Base-by-base conservation (phyloP, 2,329 filamentous ascomycete genomes). In the Aspergillus floridensis region DNA sequence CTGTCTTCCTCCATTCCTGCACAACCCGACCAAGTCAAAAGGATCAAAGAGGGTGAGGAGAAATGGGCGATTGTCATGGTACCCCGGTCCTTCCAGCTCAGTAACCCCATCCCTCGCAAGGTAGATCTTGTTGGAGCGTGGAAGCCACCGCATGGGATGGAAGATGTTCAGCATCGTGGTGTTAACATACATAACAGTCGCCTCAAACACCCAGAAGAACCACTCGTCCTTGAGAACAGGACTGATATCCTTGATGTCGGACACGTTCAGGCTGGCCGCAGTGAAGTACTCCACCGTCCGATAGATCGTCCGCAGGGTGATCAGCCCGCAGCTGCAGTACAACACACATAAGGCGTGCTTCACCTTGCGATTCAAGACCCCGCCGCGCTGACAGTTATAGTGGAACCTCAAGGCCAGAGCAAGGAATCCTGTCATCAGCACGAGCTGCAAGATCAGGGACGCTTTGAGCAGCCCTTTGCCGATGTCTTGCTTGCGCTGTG, bases 131-230 rank as follows among this genome's bases (percentile, higher is more conserved):
- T 81, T 80, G 2, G 78, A 80, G 5, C 69, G 70, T 0, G 83
- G 83, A 6, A 85, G 70, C 29, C 75, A 79, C 35, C 73, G 77
- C 41, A 80, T 81, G 0, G 82, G 82, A 57, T 83, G 82, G 50
- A 77, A 82, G 21, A 81, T 57, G 60, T 83, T 83, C n/a, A 84
- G 71, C 54, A 85, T 63, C 4, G 76, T 74, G 12, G 79, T 81
- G 61, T 83, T 84, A 52, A 77, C 61, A 19, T 82, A 79, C 78
- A 85, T 84, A 54, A 83, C 77, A 2, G 73, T 67, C 4, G 76
- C 77, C 63, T 85, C 83, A 59, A 85, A 83, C 32, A 84, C 72
- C 78, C 80, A 85, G 61, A 84, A 82, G 63, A 80, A 82, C 66
- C 77, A 77, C 58, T 86, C 82, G 52, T 81, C 76, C 47, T 74